Evolutionary conservation across 2,329 filamentous ascomycete genomes (phyloP).

Genomic region (Capronia americana): DNA sequence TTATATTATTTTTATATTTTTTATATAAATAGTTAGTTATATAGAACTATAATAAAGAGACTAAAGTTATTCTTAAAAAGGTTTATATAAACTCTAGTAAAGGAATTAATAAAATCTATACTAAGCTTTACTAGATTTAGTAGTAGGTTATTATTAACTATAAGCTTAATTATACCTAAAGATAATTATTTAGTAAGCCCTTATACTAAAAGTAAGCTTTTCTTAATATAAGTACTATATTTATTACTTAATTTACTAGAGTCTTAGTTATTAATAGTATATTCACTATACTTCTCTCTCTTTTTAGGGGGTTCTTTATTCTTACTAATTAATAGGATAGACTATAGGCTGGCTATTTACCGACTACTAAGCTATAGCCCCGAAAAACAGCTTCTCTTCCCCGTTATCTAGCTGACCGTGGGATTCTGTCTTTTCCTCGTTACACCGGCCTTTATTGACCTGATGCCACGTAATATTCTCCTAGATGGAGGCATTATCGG

Average conservation of each 20-base stretch:
- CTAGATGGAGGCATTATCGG: slow-evolving; percentile 39
- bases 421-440: slow-evolving; percentile 19
- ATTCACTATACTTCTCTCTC: slow-evolving; percentile 8
- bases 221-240: slow-evolving; percentile 27
- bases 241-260: slow-evolving; percentile 41
- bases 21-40: too few relatives aligned
- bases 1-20: too few relatives aligned
- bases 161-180: slow-evolving; percentile 25
- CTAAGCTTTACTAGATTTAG: slow-evolving; percentile 35
- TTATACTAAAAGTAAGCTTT: slow-evolving; percentile 31
- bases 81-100: too few relatives aligned
- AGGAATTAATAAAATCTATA: too few relatives aligned
- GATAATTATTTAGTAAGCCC: slow-evolving; percentile 29
- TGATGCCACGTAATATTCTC: neutral
- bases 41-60: too few relatives aligned
- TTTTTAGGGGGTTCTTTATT: neutral
- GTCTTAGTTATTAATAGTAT: slow-evolving; percentile 51
- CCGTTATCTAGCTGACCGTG: slow-evolving; percentile 25
- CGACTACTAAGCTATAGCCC: slow-evolving; percentile 26
- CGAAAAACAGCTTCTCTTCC: slow-evolving; percentile 26
- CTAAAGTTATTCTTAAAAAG: too few relatives aligned
- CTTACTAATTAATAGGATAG: slow-evolving; percentile 16
- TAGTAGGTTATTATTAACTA: slow-evolving; percentile 30
- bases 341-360: slow-evolving; percentile 30
- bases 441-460: slow-evolving; percentile 18